Evolutionary conservation across 805 yeast genomes (phyloP).

Genomic region (Sugiyamaella smithiae): DNA sequence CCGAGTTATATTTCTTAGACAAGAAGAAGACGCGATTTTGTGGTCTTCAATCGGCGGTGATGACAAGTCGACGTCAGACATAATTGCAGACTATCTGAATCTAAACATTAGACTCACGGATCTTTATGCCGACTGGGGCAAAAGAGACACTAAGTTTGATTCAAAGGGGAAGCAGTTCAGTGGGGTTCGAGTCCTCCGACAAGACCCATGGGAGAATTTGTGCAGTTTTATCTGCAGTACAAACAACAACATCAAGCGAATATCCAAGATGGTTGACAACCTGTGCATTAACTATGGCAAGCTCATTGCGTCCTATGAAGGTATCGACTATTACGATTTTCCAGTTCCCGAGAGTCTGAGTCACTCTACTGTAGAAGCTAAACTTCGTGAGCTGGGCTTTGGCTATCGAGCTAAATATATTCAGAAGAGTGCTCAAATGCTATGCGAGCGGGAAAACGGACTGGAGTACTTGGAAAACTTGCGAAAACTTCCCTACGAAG

Average conservation of each 20-base stretch:
- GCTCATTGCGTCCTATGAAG: conserved; percentile 51
- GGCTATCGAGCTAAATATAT: conserved; percentile 94
- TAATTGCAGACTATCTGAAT: conserved; percentile 69
- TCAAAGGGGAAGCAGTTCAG: conserved; percentile 38
- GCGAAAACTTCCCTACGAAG: conserved; percentile 46
- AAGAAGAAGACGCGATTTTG: conserved; percentile 40
- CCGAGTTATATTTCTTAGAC: conserved; percentile 62
- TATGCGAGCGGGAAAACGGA: conserved; percentile 38
- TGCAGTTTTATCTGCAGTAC: conserved; percentile 90
- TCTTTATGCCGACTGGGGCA: conserved; percentile 62
- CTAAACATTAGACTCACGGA: conserved; percentile 51
- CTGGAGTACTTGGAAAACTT: conserved; percentile 34
- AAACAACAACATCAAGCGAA: conserved; percentile 92
- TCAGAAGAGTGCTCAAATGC: conserved; percentile 63
- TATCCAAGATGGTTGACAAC: conserved; percentile 85
- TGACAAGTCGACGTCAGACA: conserved; percentile 31
- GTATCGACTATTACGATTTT: conserved; percentile 61
- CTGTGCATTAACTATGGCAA: conserved; percentile 71
- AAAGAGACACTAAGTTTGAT: conserved; percentile 50
- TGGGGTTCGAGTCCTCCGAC: conserved; percentile 83
- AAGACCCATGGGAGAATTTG: conserved; percentile 96
- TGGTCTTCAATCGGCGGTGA: neutral
- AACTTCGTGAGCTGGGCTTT: conserved; percentile 51
- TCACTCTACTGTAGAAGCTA: conserved; percentile 41
- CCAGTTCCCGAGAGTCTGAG: conserved; percentile 62